These are phyloP conservation scores for Canna indica DNA, from an alignment of 176 grass and related monocot genomes.

Conservation along the genomic window DNA sequence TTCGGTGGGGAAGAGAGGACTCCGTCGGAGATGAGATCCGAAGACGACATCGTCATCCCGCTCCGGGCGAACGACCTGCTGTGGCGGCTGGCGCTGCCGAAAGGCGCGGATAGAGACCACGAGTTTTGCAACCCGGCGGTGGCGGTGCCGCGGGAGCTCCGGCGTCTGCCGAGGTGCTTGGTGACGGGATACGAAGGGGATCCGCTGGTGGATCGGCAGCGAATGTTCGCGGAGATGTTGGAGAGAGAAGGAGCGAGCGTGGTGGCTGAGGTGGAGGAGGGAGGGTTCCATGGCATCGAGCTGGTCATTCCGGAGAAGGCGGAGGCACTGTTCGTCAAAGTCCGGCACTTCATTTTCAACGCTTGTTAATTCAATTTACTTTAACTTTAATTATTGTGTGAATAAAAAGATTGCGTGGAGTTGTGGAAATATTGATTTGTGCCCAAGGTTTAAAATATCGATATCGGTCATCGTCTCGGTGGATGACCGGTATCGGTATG, in stretches of 20 bases:
- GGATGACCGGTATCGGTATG: too few species aligned
- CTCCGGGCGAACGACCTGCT: slow-evolving; percentile 61
- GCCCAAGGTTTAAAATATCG: too few species aligned
- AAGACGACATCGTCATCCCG: slow-evolving; percentile 48
- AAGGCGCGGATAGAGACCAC: slow-evolving; percentile 47
- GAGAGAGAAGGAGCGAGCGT: slow-evolving; percentile 39
- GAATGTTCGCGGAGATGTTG: slow-evolving; percentile 37
- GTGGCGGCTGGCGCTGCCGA: slow-evolving; percentile 57
- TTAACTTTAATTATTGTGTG: too few species aligned
- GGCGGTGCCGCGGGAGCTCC: not conserved
- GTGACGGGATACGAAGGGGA: slow-evolving; percentile 53
- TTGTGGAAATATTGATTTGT: too few species aligned
- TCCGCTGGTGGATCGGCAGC: slow-evolving; percentile 61
- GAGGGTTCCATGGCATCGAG: slow-evolving; percentile 55
- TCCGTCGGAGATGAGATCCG: slow-evolving; percentile 39
- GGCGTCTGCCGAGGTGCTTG: slow-evolving; percentile 31
- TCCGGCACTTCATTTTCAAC: slow-evolving; percentile 43
- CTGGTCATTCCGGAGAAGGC: slow-evolving; percentile 43
- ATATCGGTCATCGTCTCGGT: too few species aligned
- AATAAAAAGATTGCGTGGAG: too few species aligned
- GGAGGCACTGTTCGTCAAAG: slow-evolving; percentile 30
- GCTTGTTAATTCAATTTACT: too few species aligned
- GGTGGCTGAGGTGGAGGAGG: slow-evolving; percentile 21
- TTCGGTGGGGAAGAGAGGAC: slow-evolving; percentile 62
- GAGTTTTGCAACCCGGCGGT: slow-evolving; percentile 55